Evolutionary conservation across 805 yeast genomes (phyloP), one percentile per base, ranked within the genome.

Genomic region (Candida nonsorbophila): DNA sequence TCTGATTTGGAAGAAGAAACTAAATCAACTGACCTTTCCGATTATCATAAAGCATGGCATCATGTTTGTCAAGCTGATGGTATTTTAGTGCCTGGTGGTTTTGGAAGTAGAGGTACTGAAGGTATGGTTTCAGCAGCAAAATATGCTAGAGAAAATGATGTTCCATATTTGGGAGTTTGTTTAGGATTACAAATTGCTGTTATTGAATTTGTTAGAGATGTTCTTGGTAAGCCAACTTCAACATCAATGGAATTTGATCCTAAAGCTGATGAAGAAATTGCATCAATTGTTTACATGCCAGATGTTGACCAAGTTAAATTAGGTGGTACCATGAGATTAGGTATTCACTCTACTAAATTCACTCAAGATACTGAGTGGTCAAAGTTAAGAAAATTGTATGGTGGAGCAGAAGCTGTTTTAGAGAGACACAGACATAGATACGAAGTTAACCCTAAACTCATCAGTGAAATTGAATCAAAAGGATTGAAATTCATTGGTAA

Each of bases 361-460:
- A 79, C 75, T 48, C 63, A 63, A 11, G 76, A 69, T 39, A 61
- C 84, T 27, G 80, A 80, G 40, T 67, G 78, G 74, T 74, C 85
- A 27, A 71, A 67, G 40, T 74, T 92, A 48, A 77, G 84, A 58
- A 72, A 76, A 60, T 68, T 90, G 31, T 90, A 90, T 55, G 94
- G 92, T 34, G 77, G 74, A 35, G 69, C 70, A 16, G 70, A 67
- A 2, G 63, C 71, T 25, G 88, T 87, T 28, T 68, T 68, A 37
- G 99, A 92, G 68, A 84, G 99, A 72, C 99, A 92, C 60, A 83
- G 99, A 69, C 99, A 92, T 62, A 79, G 99, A 66, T 92, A 92
- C 58, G 99, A 92, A 62, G 84, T 92, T 47, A 90, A 88, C 62
- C 99, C 98, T 10, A 74, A 72, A 40, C 67, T 84, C 44, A 80